A percentile compares a stretch with the other conserved stretches of the same genome.
Conservation (phyloP, 2,329 filamentous ascomycete species). For the Fusarium verticillioides region DNA sequence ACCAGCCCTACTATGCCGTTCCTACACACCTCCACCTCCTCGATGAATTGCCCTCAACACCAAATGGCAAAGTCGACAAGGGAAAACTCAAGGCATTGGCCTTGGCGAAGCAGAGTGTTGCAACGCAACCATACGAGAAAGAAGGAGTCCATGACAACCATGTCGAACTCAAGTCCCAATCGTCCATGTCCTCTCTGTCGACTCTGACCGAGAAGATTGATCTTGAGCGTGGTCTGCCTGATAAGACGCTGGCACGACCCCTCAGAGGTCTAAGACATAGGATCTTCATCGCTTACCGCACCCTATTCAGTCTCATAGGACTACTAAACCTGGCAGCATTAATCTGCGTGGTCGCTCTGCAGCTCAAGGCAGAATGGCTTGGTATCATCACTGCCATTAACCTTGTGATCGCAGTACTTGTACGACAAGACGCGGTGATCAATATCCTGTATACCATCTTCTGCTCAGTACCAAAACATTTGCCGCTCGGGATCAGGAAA, state of each 20-base stretch:
- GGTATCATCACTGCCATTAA: constrained; percentile 59
- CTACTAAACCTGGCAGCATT: constrained; percentile 62
- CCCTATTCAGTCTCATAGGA: constrained; percentile 65
- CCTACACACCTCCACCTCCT: constrained; percentile 59
- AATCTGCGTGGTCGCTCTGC: constrained; percentile 53
- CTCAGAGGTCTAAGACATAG: constrained; percentile 55
- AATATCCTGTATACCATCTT: constrained; percentile 61
- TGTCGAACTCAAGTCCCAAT: constrained; percentile 47
- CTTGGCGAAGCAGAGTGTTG: constrained; percentile 4
- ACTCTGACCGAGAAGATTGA: constrained; percentile 46
- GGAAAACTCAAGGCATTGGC: constrained; percentile 53
- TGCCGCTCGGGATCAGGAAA: constrained; percentile 61
- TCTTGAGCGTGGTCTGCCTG: constrained; percentile 50
- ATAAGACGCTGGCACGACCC: constrained; percentile 54
- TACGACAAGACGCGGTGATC: constrained; percentile 65
- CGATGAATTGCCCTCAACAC: constrained; percentile 59
- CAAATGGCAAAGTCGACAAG: constrained; percentile 69
- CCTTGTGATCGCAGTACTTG: constrained; percentile 60
- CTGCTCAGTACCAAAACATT: constrained; percentile 57
- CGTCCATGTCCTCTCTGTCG: constrained; percentile 46
- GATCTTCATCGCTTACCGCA: constrained; percentile 65
- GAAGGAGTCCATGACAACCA: constrained; percentile 1
- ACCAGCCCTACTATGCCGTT: constrained; percentile 66
- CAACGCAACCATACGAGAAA: constrained; percentile 9
- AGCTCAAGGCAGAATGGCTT: constrained; percentile 51